A percentile compares a stretch with the other conserved stretches of the same genome.
These are phyloP conservation scores for Acephala macrosclerotiorum DNA, from an alignment of 2,329 filamentous ascomycete species.

Conservation along the genomic window DNA sequence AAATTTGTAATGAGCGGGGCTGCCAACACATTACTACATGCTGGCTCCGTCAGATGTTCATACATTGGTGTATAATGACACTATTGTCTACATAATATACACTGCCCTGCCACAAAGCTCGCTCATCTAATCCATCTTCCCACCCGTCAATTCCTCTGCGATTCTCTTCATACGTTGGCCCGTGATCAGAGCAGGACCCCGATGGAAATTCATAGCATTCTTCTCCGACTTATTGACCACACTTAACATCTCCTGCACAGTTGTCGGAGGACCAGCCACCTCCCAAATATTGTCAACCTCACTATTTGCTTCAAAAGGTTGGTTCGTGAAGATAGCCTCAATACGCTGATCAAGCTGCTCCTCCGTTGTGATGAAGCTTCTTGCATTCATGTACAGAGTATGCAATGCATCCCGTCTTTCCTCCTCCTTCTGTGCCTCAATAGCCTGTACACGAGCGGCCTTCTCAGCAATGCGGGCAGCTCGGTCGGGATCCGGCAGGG, in stretches of 20 bases:
- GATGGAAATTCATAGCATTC: constrained; percentile 45
- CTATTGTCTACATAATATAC: constrained; percentile 31
- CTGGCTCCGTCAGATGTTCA: constrained; percentile 20
- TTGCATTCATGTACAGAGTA: constrained; percentile 88
- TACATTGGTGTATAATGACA: constrained; percentile 21
- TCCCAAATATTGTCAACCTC: constrained; percentile 42
- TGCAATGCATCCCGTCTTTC: constrained; percentile 76
- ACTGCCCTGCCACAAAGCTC: constrained; percentile 4
- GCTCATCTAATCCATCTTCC: constrained; percentile 56
- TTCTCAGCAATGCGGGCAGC: constrained; percentile 59
- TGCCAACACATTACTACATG: background rate
- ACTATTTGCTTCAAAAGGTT: constrained; percentile 23
- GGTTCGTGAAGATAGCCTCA: constrained; percentile 75
- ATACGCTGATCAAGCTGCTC: constrained; percentile 77
- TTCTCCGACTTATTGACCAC: constrained; percentile 42
- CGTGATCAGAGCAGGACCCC: constrained; percentile 47
- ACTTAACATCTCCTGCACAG: constrained; percentile 55
- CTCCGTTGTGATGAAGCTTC: constrained; percentile 85
- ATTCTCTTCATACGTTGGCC: constrained; percentile 68
- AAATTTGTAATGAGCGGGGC: background rate
- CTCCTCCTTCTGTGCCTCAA: constrained; percentile 60
- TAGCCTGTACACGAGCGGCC: constrained; percentile 50
- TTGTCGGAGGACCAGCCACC: constrained; percentile 48
- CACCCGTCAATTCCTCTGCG: constrained; percentile 72
- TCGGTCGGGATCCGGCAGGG: constrained; percentile 68